These are phyloP conservation scores for Acmispon strigosus DNA, from an alignment of 306 rosid genomes.

Conservation along the genomic window DNA sequence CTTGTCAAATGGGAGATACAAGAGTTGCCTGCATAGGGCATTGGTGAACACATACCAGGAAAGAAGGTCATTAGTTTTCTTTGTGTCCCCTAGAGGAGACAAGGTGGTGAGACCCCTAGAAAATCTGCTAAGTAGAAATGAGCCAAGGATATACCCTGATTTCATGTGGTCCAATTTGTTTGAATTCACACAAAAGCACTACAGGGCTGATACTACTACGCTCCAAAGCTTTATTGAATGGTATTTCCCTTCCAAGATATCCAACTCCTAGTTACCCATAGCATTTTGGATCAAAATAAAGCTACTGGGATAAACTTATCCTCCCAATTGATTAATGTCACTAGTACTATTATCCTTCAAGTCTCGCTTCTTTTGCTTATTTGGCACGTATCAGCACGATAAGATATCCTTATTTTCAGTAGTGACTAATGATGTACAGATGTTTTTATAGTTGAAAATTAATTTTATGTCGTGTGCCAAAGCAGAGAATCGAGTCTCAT, in stretches of 20 bases:
- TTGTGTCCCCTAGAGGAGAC: conserved; percentile 41
- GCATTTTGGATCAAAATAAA: no score
- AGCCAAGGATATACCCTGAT: conserved; percentile 52
- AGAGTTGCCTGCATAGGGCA: conserved; percentile 63
- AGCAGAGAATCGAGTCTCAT: conserved; percentile 32
- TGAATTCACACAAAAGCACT: conserved; percentile 48
- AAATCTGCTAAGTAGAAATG: conserved; percentile 26
- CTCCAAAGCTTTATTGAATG: conserved; percentile 46
- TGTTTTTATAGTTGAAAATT: no score
- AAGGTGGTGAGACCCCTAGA: conserved; percentile 48
- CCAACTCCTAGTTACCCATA: no score
- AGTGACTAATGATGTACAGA: no score
- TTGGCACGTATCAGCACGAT: no score
- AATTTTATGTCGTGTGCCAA: no score
- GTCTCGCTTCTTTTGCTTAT: no score
- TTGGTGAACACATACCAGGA: conserved; percentile 37
- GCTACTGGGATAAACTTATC: no score
- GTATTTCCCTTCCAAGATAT: conserved; percentile 29
- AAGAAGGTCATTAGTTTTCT: conserved; percentile 47
- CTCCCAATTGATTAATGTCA: no score
- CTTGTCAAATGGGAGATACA: conserved; percentile 46
- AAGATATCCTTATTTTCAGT: fast-evolving
- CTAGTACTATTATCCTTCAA: no score
- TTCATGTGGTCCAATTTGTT: conserved; percentile 50
- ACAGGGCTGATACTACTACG: conserved; percentile 47